Evolutionary conservation across 352 stramenopile genomes (phyloP).

Genomic region (Phytophthora tentaculata): DNA sequence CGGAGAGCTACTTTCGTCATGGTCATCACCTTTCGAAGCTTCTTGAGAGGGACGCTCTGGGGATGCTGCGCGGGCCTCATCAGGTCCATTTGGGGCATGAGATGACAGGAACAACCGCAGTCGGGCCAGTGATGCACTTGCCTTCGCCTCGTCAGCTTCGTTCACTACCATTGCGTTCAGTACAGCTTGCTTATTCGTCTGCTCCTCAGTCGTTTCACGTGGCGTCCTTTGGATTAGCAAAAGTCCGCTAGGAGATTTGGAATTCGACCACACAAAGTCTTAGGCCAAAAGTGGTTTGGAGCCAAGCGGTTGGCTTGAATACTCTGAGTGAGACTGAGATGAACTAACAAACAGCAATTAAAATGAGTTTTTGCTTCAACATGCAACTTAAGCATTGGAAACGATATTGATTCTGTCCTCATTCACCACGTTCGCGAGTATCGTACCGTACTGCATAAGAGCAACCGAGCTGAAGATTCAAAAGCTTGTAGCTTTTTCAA

Average conservation of each 20-base stretch:
- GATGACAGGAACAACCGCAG: slow-evolving; percentile 48
- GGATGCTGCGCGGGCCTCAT: slow-evolving; percentile 9
- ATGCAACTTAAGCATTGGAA: slow-evolving; percentile 14
- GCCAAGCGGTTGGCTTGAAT: too few relatives aligned
- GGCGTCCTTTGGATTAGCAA: slow-evolving; percentile 27
- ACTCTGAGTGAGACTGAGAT: too few relatives aligned
- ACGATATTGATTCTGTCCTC: background rate
- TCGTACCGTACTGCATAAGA: too few relatives aligned
- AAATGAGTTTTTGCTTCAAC: slow-evolving; percentile 19
- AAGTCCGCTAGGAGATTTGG: background rate
- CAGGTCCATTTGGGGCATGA: slow-evolving; percentile 34
- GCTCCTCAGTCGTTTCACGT: slow-evolving; percentile 26
- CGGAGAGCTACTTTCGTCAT: slow-evolving; percentile 7
- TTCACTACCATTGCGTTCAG: slow-evolving; percentile 23
- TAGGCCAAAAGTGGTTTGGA: too few relatives aligned
- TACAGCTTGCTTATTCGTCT: slow-evolving; percentile 21
- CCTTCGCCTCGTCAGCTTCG: slow-evolving; percentile 26
- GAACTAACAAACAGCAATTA: too few relatives aligned
- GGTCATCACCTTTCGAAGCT: background rate
- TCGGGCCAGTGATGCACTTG: slow-evolving; percentile 38
- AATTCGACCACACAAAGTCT: background rate
- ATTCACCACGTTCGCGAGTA: too few relatives aligned
- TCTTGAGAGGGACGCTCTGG: slow-evolving; percentile 2
- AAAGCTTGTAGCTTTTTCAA: too few relatives aligned
- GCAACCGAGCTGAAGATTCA: too few relatives aligned